phyloP scores from a whole-genome alignment of 805 yeast species.

The Yarrowia divulgata region DNA sequence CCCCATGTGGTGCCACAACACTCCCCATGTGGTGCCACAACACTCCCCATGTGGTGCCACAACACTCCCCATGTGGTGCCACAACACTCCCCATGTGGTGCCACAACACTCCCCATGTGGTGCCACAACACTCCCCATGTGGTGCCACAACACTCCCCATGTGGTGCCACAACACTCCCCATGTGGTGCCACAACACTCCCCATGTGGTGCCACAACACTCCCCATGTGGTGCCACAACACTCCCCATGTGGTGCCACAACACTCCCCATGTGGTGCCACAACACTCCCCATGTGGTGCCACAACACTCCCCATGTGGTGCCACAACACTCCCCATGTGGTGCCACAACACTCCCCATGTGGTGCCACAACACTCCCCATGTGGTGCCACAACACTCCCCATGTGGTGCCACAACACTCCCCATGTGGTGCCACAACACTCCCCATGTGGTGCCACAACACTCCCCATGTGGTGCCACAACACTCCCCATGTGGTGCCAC shows the following conservation, averaged over 20 bases:
- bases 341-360: background rate
- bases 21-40: background rate
- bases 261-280: background rate
- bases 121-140: background rate
- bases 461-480: background rate
- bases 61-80: background rate
- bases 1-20: background rate
- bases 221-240: background rate
- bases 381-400: background rate
- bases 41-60: background rate
- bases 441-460: background rate
- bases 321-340: too few relatives aligned
- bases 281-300: background rate
- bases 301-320: background rate
- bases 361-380: too few relatives aligned
- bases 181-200: too few relatives aligned
- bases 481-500: background rate
- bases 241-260: background rate
- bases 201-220: background rate
- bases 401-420: too few relatives aligned
- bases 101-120: background rate
- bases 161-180: background rate
- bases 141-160: too few relatives aligned
- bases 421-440: background rate
- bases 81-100: background rate